Base-by-base conservation (phyloP, 1,284 basidiomycete genomes). In the Leccinum olivaceoglutinosum region DNA sequence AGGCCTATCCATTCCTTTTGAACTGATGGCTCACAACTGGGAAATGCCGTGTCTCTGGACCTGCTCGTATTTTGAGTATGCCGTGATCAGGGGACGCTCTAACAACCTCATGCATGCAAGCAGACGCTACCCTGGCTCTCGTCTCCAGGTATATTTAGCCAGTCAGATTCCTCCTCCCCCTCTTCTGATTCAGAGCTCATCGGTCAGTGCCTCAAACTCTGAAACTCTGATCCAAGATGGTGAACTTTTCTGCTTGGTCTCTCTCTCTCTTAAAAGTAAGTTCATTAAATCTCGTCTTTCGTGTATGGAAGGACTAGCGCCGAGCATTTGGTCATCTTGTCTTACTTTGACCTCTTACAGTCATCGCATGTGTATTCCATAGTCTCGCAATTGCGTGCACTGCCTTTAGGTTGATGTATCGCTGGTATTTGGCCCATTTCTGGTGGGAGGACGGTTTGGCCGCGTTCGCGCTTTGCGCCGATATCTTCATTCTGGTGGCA, bases 381-480 rank as follows among this genome's bases (percentile, higher is more conserved):
- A 18, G 66, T 6, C 55, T 70, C 16, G 71, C 72, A 18, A 73
- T 74, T n/a, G 53, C 59, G 9, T 62, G 66, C 38, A 75, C 71
- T 6, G 2, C 65, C 2, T 71, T 73, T 12, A 64, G 72, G 62
- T n/a, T 75, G n/a, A 1, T 12, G 10, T 68, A 73, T 46, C 68
- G 72, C 49, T 64, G 61, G 63, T 59, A 63, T 32, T 69, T 55
- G 46, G 41, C 58, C 2, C 55, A 46, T 32, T 69, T 74, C 18
- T 73, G 72, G 71, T 72, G 73, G 71, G 71, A 75, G 54, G 73
- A 72, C 29, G 64, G 59, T 3, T 73, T 62, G 63, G 72, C 69
- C 4, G 58, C 58, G 12, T 56, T 75, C 2, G 73, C 73, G 11
- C 69, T 75, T 18, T 55, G 11, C 25, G 46, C 41, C 8, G 72